Conservation (phyloP, 495 filamentous ascomycete species). For the Penicillium coffeae region DNA sequence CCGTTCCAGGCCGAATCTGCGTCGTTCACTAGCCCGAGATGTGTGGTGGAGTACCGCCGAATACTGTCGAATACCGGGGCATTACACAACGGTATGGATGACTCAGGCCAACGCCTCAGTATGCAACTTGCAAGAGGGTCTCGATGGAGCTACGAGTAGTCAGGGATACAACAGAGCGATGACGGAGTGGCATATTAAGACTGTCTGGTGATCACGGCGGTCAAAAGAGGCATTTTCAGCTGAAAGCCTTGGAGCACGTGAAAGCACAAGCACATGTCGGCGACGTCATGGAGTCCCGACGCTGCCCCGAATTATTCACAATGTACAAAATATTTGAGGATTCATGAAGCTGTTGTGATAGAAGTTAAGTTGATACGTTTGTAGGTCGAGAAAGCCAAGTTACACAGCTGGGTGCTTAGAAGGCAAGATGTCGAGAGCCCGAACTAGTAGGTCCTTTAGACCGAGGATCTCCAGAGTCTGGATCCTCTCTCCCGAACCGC, state of each 20-base stretch:
- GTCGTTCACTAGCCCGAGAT: not conserved
- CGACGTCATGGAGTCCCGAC: conserved; percentile 27
- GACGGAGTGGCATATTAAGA: too few species aligned
- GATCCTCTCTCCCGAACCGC: conserved; percentile 44
- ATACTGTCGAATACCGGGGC: conserved; percentile 28
- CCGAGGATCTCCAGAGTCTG: conserved; percentile 38
- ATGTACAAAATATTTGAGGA: too few species aligned
- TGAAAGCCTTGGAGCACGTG: conserved; percentile 13
- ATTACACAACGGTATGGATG: conserved; percentile 22
- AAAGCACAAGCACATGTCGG: conserved; percentile 27
- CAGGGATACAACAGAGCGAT: too few species aligned
- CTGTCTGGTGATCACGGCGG: too few species aligned
- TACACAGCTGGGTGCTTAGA: too few species aligned
- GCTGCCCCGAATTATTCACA: not conserved
- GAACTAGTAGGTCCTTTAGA: conserved; percentile 30
- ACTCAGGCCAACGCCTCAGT: conserved; percentile 9
- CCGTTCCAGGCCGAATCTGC: not conserved
- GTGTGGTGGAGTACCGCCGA: conserved; percentile 18
- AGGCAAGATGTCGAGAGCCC: not conserved
- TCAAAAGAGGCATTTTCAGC: too few species aligned
- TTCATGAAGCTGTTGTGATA: not conserved
- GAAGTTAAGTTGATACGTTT: too few species aligned
- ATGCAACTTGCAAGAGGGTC: too few species aligned
- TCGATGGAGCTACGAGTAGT: too few species aligned
- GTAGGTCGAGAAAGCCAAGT: not conserved